phyloP scores from a whole-genome alignment of 129 eudicot species.

The Tanacetum coccineum region DNA sequence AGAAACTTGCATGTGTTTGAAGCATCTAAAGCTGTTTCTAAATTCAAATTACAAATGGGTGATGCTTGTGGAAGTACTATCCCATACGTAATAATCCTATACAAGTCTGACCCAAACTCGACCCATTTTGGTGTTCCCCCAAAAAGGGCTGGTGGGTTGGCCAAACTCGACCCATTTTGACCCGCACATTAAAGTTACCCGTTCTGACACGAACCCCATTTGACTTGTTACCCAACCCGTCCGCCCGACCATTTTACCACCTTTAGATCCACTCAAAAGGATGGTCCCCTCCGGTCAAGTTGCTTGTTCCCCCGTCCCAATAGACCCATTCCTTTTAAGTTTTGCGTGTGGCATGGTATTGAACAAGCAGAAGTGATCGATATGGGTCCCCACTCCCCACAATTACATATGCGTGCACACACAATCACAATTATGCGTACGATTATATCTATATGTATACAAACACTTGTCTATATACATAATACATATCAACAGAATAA shows the following conservation, averaged over 20 bases:
- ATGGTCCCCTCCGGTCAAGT: too few relatives aligned
- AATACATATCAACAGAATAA: too few relatives aligned
- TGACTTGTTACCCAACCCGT: too few relatives aligned
- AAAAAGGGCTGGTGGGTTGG: too few relatives aligned
- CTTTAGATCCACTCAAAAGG: too few relatives aligned
- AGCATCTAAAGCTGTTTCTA: conserved; percentile 14
- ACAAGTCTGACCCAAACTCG: background rate
- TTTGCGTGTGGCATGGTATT: background rate
- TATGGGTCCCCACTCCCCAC: background rate
- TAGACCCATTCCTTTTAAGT: background rate
- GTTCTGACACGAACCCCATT: too few relatives aligned
- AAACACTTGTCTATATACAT: too few relatives aligned
- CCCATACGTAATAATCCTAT: background rate
- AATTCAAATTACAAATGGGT: background rate
- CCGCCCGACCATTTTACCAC: too few relatives aligned
- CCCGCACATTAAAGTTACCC: too few relatives aligned
- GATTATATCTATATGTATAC: background rate
- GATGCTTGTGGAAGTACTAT: background rate
- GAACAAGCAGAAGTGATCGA: background rate
- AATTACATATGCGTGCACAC: background rate
- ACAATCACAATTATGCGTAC: background rate
- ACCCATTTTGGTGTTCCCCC: too few relatives aligned
- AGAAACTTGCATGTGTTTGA: conserved; percentile 21
- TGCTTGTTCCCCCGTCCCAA: too few relatives aligned
- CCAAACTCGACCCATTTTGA: too few relatives aligned